Conservation (phyloP, 2,329 filamentous ascomycete species). For the Triangularia verruculosa region DNA sequence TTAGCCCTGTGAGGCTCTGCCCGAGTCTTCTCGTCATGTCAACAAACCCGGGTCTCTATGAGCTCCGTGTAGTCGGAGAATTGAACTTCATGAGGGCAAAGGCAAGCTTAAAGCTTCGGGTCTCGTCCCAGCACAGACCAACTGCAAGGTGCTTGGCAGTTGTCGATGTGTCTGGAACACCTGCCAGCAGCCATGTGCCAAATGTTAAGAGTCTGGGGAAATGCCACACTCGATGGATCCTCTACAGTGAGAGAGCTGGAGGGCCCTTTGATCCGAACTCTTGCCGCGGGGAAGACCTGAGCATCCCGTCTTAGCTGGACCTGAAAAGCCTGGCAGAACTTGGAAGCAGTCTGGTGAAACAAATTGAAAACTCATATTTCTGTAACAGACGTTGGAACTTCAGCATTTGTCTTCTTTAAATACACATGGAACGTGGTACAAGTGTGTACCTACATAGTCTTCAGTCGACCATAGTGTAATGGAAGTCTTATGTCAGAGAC, state of each 20-base stretch:
- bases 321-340: neutral
- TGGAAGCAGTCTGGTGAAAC: neutral
- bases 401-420: neutral
- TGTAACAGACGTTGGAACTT: neutral
- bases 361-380: neutral
- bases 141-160: neutral
- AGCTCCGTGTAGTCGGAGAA: neutral
- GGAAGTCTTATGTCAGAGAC: neutral
- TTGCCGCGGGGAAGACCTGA: neutral
- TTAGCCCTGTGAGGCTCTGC: neutral
- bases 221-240: neutral
- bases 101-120: neutral
- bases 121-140: neutral
- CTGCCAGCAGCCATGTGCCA: neutral
- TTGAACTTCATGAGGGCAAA: neutral
- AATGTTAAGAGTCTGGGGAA: neutral
- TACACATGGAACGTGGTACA: neutral
- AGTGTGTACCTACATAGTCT: neutral
- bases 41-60: neutral
- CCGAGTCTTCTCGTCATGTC: neutral
- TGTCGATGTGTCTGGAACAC: neutral
- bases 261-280: slow-evolving; percentile 22
- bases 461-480: neutral
- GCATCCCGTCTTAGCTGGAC: neutral
- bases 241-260: too few species aligned